Evolutionary conservation across 257 asterid genomes (phyloP).

Genomic region (Petunia secreta): DNA sequence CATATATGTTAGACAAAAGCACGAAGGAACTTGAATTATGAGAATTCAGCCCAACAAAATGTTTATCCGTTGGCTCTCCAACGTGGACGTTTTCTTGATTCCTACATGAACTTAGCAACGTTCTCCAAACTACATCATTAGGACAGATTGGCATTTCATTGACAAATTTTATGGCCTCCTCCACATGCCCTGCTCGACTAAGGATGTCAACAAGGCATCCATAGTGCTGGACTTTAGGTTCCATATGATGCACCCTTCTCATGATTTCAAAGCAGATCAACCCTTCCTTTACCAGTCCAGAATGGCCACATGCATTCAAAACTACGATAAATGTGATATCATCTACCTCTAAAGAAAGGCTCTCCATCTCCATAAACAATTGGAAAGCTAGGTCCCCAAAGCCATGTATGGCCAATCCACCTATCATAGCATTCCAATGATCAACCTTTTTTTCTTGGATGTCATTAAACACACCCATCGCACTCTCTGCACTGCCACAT

Average conservation of each 20-base stretch:
- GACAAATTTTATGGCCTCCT: slow-evolving; percentile 64
- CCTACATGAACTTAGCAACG: slow-evolving; percentile 68
- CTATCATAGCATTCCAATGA: slow-evolving; percentile 88
- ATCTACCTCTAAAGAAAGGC: slow-evolving; percentile 55
- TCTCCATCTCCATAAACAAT: slow-evolving; percentile 73
- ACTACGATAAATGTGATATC: slow-evolving; percentile 73
- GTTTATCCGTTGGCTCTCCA: slow-evolving; percentile 64
- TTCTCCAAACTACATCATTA: slow-evolving; percentile 68
- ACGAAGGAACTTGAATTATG: slow-evolving; percentile 65
- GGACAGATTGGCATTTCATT: slow-evolving; percentile 76
- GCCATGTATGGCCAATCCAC: slow-evolving; percentile 86
- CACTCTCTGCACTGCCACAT: slow-evolving; percentile 71
- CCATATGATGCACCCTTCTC: slow-evolving; percentile 63
- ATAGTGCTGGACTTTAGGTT: slow-evolving; percentile 74
- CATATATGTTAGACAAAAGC: slow-evolving; percentile 75
- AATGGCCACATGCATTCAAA: slow-evolving; percentile 82
- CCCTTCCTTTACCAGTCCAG: slow-evolving; percentile 89
- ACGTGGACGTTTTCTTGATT: slow-evolving; percentile 53
- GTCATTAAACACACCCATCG: slow-evolving; percentile 56
- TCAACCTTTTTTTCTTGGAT: slow-evolving; percentile 55
- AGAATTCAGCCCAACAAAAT: slow-evolving; percentile 48
- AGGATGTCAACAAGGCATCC: slow-evolving; percentile 89
- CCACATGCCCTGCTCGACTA: slow-evolving; percentile 67
- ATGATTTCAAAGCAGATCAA: slow-evolving; percentile 69
- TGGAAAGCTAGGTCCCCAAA: slow-evolving; percentile 68